Evolutionary conservation across 371 early-diverging fungal genomes (phyloP), one percentile per base, ranked within the genome.

Genomic region (Apophysomyces trapeziformis): DNA sequence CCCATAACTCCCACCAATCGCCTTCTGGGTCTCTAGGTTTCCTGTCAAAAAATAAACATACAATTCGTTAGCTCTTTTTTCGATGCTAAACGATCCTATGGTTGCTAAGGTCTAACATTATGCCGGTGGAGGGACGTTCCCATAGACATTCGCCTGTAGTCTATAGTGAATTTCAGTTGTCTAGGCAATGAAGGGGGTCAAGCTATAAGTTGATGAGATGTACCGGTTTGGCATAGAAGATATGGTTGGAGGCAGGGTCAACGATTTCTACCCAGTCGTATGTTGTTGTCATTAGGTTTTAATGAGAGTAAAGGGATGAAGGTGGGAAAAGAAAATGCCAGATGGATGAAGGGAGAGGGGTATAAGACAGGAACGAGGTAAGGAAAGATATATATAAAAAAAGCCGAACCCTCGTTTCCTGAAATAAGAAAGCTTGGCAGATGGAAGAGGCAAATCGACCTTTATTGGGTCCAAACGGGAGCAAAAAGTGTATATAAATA

Each of bases 1-100:
- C 96, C 70, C 89, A 89, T 41, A 97, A 84, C 79, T 96, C 95
- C 96, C 96, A 96, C 95, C 96, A 98, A 68, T 96, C 96, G 65
- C 89, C 90, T 38, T 84, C 85, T 16, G 91, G 91, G 72, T 70
- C 63, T 5, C 32, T 62, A n/a, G 70, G 61, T 65, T 72, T 73
- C 39, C 74, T 75, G 67, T 13, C 47, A 47, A 50, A 21, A 41
- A 71, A 35, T 21, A 64, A 72, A 38, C 35, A 14, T 46, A 54
- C 12, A 26, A 32, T 39, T 3, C n/a, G n/a, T 0, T 38, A 50
- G 38, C 46, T 35, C 26, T 65, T 21, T 13, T 38, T 26, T 37
- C 37, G 61, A 21, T 5, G 58, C 39, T 41, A 66, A 45, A n/a
- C 32, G 32, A 26, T 26, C 32, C 3, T 2, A 26, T 26, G 32